These are phyloP conservation scores for Poronia punctata DNA, from an alignment of 495 filamentous ascomycete genomes.

Conservation along the genomic window DNA sequence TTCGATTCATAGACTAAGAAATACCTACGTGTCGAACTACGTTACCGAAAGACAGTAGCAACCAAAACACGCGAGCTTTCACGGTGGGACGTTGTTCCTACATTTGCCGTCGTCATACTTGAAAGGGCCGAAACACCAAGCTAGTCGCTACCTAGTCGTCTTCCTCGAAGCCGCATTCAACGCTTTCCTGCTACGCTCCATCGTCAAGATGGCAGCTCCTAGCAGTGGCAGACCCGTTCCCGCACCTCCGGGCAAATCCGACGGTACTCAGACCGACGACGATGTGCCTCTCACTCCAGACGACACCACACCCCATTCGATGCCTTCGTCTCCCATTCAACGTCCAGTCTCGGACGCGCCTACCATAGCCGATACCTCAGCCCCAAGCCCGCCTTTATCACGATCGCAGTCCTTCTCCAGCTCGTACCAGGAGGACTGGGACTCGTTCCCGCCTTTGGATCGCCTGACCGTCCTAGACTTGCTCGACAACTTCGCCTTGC, in stretches of 20 bases:
- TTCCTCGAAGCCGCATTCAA: slow-evolving; percentile 29
- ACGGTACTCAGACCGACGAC: slow-evolving; percentile 36
- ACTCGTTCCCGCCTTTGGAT: slow-evolving; percentile 78
- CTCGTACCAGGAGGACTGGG: slow-evolving; percentile 83
- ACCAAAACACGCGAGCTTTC: too few species aligned
- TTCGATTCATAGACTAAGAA: too few species aligned
- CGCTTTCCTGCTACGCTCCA: slow-evolving; percentile 27
- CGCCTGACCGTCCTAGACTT: slow-evolving; percentile 87
- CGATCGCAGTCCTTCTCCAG: slow-evolving; percentile 71
- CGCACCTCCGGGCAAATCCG: slow-evolving; percentile 29
- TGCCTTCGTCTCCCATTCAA: slow-evolving; percentile 33
- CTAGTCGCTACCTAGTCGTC: slow-evolving; percentile 32
- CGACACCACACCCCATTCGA: slow-evolving; percentile 29
- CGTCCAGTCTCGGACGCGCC: slow-evolving; percentile 35
- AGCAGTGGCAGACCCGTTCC: slow-evolving; percentile 25
- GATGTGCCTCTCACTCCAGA: slow-evolving; percentile 38
- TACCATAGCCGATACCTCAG: slow-evolving; percentile 33
- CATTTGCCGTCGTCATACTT: slow-evolving; percentile 1
- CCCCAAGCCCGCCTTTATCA: slow-evolving; percentile 52
- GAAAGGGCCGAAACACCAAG: slow-evolving; percentile 32
- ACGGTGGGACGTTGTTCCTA: background rate
- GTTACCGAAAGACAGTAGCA: too few species aligned
- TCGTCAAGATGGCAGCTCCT: slow-evolving; percentile 43
- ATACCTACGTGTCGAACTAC: too few species aligned
- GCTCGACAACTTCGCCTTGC: slow-evolving; percentile 86